These are phyloP conservation scores for Geotrichum carabidarum DNA, from an alignment of 1,139 yeast species.

Conservation along the genomic window DNA sequence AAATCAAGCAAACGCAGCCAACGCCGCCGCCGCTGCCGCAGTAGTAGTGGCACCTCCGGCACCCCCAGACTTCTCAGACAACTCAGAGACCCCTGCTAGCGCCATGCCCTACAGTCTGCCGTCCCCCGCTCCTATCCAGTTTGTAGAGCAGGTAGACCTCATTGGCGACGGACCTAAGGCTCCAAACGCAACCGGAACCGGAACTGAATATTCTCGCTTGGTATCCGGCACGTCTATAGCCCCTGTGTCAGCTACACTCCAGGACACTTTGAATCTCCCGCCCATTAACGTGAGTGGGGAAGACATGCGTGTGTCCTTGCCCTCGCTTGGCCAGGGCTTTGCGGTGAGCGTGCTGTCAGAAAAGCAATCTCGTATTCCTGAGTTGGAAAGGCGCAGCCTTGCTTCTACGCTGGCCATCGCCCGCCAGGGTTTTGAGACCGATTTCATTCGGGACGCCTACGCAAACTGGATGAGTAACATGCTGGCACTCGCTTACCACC, in stretches of 20 bases:
- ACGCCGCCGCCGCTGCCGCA: not conserved
- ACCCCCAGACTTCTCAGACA: not conserved
- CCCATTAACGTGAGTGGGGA: not conserved
- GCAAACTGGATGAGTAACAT: conserved; percentile 32
- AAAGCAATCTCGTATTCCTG: conserved; percentile 5
- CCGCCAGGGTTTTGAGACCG: conserved; percentile 33
- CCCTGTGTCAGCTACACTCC: too few relatives aligned
- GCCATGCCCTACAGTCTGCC: too few relatives aligned
- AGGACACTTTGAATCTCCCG: not conserved
- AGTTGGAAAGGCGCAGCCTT: conserved; percentile 13
- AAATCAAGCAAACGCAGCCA: conserved; percentile 6
- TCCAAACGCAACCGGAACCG: too few relatives aligned
- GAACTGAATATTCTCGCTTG: too few relatives aligned
- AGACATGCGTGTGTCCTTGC: not conserved
- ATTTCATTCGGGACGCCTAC: conserved; percentile 32
- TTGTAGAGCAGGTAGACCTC: too few relatives aligned
- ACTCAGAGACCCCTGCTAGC: too few relatives aligned
- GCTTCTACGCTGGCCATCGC: conserved; percentile 13
- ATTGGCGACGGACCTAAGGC: too few relatives aligned
- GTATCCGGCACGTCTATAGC: too few relatives aligned
- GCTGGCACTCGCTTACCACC: conserved; percentile 27
- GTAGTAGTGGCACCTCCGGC: not conserved
- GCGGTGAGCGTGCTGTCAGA: not conserved
- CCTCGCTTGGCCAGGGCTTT: not conserved
- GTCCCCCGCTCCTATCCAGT: too few relatives aligned